phyloP scores from a whole-genome alignment of 257 asterid genomes.

The Petunia axillaris region DNA sequence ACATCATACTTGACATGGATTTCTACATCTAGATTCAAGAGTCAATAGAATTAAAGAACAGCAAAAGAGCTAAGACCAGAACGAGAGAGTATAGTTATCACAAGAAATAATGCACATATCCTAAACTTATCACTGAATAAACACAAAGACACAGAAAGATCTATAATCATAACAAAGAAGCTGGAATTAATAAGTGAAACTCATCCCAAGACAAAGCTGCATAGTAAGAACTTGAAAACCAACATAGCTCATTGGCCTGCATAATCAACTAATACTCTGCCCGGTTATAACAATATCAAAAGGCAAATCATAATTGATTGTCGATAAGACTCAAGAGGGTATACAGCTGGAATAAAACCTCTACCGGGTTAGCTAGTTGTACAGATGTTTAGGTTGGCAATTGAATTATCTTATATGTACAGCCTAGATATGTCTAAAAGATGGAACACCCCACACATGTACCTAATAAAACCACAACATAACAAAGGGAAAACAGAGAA shows the following conservation, averaged over 20 bases:
- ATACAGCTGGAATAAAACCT: neutral
- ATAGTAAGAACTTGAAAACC: neutral
- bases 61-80: neutral
- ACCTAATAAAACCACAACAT: neutral
- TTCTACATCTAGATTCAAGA: neutral
- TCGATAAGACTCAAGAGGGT: neutral
- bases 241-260: neutral
- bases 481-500: neutral
- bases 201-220: neutral
- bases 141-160: neutral
- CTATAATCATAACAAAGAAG: neutral
- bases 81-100: neutral
- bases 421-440: neutral
- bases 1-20: neutral
- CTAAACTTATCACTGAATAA: conserved; percentile 1
- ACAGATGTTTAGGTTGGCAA: neutral
- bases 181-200: neutral
- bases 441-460: conserved; percentile 3
- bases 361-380: neutral
- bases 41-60: neutral
- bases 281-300: neutral
- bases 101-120: neutral
- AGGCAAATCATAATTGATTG: neutral
- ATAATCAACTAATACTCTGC: neutral
- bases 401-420: neutral